phyloP scores from a whole-genome alignment of 2,329 filamentous ascomycete species.

The Microsporum canis region DNA sequence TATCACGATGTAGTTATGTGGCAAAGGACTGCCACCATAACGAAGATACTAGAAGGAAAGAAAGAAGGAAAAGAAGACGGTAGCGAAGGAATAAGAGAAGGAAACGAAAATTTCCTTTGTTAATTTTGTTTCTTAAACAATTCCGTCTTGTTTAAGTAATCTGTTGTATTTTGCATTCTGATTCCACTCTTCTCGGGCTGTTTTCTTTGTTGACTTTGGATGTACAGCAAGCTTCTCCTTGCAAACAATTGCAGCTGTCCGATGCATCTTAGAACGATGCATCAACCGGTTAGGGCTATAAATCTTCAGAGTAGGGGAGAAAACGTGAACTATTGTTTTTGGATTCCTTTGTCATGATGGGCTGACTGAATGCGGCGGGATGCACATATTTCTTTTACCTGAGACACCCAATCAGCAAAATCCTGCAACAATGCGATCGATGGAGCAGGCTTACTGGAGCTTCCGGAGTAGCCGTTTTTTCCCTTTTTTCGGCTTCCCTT shows the following conservation, averaged over 20 bases:
- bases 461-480: background rate
- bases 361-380: conserved; percentile 22
- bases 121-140: conserved; percentile 13
- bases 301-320: background rate
- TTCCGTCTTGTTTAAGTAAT: conserved; percentile 17
- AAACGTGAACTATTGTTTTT: conserved; percentile 19
- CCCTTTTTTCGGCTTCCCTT: background rate
- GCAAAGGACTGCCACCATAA: background rate
- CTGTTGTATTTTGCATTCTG: conserved; percentile 11
- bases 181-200: background rate
- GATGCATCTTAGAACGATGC: conserved; percentile 4
- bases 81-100: conserved; percentile 4
- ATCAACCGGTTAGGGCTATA: conserved; percentile 1
- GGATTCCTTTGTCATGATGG: conserved; percentile 25
- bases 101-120: conserved; percentile 8
- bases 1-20: background rate
- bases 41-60: conserved; percentile 4
- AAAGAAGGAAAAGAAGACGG: conserved; percentile 7
- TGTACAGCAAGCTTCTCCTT: conserved; percentile 7
- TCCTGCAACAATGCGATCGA: conserved; percentile 24
- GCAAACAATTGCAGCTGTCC: conserved; percentile 16
- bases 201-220: conserved; percentile 14
- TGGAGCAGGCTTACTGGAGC: conserved; percentile 11
- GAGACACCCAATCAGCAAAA: conserved; percentile 20
- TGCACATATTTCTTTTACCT: conserved; percentile 17